Evolutionary conservation across 352 stramenopile genomes (phyloP), one percentile per base, ranked within the genome.

Genomic region (Pythium rhizo-oryzae): DNA sequence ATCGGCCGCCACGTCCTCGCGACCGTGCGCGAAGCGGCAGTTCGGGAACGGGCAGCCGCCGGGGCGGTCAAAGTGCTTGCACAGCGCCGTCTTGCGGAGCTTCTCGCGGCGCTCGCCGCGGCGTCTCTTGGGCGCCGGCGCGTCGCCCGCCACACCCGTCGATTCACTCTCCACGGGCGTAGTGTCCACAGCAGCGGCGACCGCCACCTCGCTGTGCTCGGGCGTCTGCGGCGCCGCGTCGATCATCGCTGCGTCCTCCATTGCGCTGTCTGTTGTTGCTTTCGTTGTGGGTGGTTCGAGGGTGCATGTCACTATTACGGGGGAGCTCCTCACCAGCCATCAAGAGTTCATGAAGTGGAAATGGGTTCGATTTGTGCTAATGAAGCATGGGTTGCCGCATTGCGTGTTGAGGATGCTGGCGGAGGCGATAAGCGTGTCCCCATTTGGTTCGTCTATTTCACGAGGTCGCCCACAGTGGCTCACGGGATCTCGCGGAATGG

Each of bases 11-110:
- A 92, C 83, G 24, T 76, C 69, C 51, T 61, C 60, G 28, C 79
- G 75, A 59, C 86, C 85, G 59, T 96, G 88, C 5, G 88, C 85
- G 56, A 90, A 96, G 72, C 86, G 86, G 76, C 88, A 96, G 53
- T 96, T 78, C 21, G 84, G 63, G 67, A 90, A 96, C 55, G 88
- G 88, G 69, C 88, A 96, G 9, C 88, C 88, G 23, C 77, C 83
- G 8, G 88, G 85, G 44, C 91, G 91, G 80, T 93, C 86, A 67
- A 92, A 96, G 73, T 93, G 88, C 66, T 91, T 91, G 75, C 88
- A 96, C 37, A 96, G 70, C 60, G 83, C 83, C 33, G 84, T 90
- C 74, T 96, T 96, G 70, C 78, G 80, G 51, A 90, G 70, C 63
- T 83, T 80, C 62, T 91, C 77, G 54, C 81, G 78, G 30, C 85